phyloP scores from a whole-genome alignment of 345 rosid species.

The Linum lewisii region DNA sequence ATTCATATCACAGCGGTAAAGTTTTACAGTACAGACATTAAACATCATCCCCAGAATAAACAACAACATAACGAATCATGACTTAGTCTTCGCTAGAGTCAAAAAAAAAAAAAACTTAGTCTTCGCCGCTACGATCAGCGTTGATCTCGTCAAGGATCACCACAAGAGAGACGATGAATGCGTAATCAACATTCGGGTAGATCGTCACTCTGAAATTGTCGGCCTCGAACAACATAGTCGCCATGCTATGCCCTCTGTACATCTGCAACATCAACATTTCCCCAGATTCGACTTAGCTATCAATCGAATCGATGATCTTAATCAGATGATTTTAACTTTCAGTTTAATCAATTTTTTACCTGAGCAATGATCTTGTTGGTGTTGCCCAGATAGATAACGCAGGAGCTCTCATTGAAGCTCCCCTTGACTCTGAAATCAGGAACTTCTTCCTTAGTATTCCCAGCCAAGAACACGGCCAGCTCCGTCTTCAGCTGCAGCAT shows the following conservation, averaged over 20 bases:
- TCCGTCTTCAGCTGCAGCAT: conserved; percentile 30
- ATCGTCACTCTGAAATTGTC: conserved; percentile 34
- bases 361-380: too few relatives aligned
- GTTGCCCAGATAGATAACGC: conserved; percentile 42
- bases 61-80: too few relatives aligned
- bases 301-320: not conserved
- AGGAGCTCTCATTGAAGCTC: conserved; percentile 29
- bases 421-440: conserved; percentile 45
- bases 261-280: conserved; percentile 18
- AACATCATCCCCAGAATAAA: too few relatives aligned
- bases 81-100: too few relatives aligned
- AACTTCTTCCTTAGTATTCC: conserved; percentile 25
- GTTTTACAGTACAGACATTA: too few relatives aligned
- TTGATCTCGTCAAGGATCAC: conserved; percentile 40
- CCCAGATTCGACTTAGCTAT: too few relatives aligned
- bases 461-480: conserved; percentile 42
- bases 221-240: conserved; percentile 29
- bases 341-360: conserved; percentile 11
- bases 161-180: conserved; percentile 29
- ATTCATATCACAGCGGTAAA: too few relatives aligned
- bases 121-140: conserved; percentile 12
- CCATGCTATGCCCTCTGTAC: conserved; percentile 30
- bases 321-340: too few relatives aligned
- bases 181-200: conserved; percentile 26
- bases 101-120: not conserved